Evolutionary conservation across 148 eudicot species (phyloP).

Genomic region (Cornus kousa): DNA sequence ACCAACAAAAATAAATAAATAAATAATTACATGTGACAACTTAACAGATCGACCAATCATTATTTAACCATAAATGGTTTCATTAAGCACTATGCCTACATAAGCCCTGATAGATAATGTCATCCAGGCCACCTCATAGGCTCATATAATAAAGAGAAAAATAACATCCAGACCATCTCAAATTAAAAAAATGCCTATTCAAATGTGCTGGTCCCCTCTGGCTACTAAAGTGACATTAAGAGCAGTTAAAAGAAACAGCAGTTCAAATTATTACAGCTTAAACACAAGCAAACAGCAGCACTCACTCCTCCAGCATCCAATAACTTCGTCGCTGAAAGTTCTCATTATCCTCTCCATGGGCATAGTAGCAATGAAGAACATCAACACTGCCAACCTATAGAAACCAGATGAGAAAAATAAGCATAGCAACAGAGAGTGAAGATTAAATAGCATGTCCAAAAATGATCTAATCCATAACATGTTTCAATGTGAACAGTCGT

Average conservation of each 20-base stretch:
- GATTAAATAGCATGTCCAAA: not conserved
- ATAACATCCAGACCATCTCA: no score
- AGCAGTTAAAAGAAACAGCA: not conserved
- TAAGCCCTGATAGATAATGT: not conserved
- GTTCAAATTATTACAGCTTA: not conserved
- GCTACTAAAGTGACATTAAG: not conserved
- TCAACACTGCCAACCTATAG: conserved; percentile 63
- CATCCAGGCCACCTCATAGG: no score
- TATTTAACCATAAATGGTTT: not conserved
- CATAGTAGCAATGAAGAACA: conserved; percentile 63
- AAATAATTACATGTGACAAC: no score
- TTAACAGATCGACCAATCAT: not conserved
- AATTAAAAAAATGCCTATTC: not conserved
- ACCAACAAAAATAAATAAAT: not conserved
- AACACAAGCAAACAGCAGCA: conserved; percentile 14
- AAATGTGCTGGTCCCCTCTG: not conserved
- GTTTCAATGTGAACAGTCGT: not conserved
- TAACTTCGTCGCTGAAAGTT: conserved; percentile 62
- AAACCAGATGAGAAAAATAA: conserved; percentile 19
- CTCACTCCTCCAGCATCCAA: conserved; percentile 70
- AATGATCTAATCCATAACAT: not conserved
- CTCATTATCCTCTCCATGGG: conserved; percentile 67
- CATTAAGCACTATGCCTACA: not conserved
- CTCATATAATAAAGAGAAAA: no score
- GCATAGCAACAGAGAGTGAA: not conserved